Evolutionary conservation across 2,329 filamentous ascomycete genomes (phyloP).

Genomic region (Teratosphaeriaceae sp.): DNA sequence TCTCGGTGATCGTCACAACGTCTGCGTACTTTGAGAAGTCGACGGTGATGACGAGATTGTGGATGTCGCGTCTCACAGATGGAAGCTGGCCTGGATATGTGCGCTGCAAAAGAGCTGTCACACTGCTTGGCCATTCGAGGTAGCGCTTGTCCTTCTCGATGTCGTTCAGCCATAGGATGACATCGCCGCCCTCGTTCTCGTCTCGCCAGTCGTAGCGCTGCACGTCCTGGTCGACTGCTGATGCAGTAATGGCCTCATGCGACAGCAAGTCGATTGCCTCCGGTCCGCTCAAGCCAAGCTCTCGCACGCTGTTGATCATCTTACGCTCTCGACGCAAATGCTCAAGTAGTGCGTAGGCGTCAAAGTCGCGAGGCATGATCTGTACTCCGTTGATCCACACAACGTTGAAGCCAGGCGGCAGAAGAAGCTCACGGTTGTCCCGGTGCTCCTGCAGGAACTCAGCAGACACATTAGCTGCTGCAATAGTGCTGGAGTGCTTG

Average conservation of each 20-base stretch:
- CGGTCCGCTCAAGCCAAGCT: slow-evolving; percentile 66
- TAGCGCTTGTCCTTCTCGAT: slow-evolving; percentile 86
- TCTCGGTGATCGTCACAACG: slow-evolving; percentile 57
- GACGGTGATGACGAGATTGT: slow-evolving; percentile 75
- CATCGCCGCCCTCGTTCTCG: slow-evolving; percentile 68
- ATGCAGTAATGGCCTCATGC: slow-evolving; percentile 61
- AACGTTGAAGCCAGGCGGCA: slow-evolving; percentile 71
- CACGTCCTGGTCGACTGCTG: slow-evolving; percentile 49
- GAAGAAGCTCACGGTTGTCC: slow-evolving; percentile 59
- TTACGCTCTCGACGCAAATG: slow-evolving; percentile 74
- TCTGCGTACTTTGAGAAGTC: slow-evolving; percentile 70
- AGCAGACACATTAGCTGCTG: slow-evolving; percentile 62
- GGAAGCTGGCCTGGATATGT: slow-evolving; percentile 82
- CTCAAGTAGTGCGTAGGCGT: slow-evolving; percentile 77
- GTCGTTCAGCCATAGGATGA: slow-evolving; percentile 91
- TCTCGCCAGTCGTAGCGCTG: slow-evolving; percentile 90
- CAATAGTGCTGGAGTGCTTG: slow-evolving; percentile 75
- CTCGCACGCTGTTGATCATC: slow-evolving; percentile 66
- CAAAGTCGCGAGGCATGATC: slow-evolving; percentile 74
- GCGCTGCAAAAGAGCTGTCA: slow-evolving; percentile 65
- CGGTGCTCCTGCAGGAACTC: slow-evolving; percentile 66
- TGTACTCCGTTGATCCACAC: slow-evolving; percentile 96
- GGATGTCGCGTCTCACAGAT: slow-evolving; percentile 70
- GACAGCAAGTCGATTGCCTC: slow-evolving; percentile 76
- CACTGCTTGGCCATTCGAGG: slow-evolving; percentile 57